Base-by-base conservation (phyloP, 2,329 filamentous ascomycete species). In the Penicillium sp. region DNA sequence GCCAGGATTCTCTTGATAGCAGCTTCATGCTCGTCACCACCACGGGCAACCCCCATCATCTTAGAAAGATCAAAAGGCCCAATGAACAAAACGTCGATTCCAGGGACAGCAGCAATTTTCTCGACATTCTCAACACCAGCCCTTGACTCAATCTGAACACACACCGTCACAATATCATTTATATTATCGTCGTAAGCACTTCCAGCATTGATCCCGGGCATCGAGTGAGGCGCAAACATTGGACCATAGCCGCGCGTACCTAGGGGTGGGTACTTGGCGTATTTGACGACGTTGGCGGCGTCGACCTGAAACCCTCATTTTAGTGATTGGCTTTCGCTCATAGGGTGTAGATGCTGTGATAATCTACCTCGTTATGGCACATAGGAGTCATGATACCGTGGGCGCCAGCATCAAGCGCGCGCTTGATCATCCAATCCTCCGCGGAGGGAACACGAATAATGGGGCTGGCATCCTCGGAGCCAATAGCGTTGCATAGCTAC, bases 321-420 rank as follows among this genome's bases (percentile, higher is more conserved):
- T 28, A 28, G 26, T 28, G 26, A 8, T 4, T 5, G 26, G 26
- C 4, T 8, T 28, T 28, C n/a, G n/a, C n/a, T n/a, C n/a, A n/a
- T n/a, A n/a, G 26, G 8, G 8, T 28, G 26, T 28, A 5, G 26
- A 28, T 8, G 26, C 26, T 28, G 26, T 8, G 26, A 14, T 11
- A n/a, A 24, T 60, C 24, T 50, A 69, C 67, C 47, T 60, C 63
- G 3, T 63, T 62, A 51, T 70, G 68, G 20, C 68, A 56, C 55
- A 61, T 66, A 0, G 71, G 71, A 1, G 69, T 71, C 23, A 84
- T 70, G 33, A 85, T 76, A 24, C 81, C 83, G 64, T 85, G 82
- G 4, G 83, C 82, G 38, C 83, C 83, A 45, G 81, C 71, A 62
- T 85, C 83, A 35, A 85, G 74, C 9, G 82, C 83, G 5, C 71